Percentiles rank a stretch among this genome's conserved stretches.
Evolutionary conservation across 2,329 filamentous ascomycete genomes (phyloP).

Genomic region (Calonectria multiphialidica): DNA sequence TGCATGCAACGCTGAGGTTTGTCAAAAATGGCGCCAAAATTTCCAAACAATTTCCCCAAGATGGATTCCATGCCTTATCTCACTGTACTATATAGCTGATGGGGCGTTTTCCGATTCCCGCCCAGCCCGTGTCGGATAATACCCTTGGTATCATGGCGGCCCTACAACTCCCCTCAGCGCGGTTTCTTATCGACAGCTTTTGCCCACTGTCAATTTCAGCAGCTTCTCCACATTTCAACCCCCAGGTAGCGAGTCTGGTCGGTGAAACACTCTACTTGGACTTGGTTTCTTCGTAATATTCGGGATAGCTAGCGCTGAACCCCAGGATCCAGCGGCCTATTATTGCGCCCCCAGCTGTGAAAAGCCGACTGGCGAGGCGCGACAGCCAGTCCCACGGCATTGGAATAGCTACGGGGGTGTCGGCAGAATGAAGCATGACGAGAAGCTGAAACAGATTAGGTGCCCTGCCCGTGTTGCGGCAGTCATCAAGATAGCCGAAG

Average conservation of each 20-base stretch:
- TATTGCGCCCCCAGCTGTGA: neutral
- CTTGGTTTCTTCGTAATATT: slow-evolving; percentile 9
- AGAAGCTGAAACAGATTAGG: slow-evolving; percentile 14
- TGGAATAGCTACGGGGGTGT: slow-evolving; percentile 6
- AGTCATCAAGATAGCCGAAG: slow-evolving; percentile 21
- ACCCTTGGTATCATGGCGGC: neutral
- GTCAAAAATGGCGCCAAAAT: neutral
- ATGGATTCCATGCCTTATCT: neutral
- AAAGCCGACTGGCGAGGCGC: neutral
- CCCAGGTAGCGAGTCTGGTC: neutral
- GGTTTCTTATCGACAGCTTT: neutral
- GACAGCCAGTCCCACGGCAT: slow-evolving; percentile 2
- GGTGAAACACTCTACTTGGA: neutral
- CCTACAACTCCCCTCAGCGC: neutral
- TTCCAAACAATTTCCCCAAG: no score
- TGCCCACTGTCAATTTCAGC: neutral
- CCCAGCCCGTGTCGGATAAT: neutral
- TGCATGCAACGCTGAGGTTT: neutral
- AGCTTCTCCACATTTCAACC: neutral
- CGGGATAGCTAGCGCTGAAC: neutral
- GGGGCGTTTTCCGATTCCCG: neutral
- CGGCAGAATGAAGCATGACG: slow-evolving; percentile 8
- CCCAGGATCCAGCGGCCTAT: slow-evolving; percentile 7
- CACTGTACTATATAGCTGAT: neutral
- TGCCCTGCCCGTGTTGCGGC: neutral